These are phyloP conservation scores for Tylopilus plumbeoviolaceoides DNA, from an alignment of 768 basidiomycete genomes.

Conservation along the genomic window DNA sequence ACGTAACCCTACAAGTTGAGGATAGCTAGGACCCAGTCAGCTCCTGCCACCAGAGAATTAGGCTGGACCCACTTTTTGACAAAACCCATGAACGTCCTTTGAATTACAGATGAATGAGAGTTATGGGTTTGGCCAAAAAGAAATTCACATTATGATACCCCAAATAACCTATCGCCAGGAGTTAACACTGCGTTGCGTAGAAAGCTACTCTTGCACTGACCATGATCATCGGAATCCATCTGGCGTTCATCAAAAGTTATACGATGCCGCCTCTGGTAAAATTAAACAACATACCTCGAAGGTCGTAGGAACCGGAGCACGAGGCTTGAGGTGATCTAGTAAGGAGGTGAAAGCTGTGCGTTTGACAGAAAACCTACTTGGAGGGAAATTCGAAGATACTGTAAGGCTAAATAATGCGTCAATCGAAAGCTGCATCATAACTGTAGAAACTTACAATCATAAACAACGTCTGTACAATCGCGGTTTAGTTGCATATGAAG, in stretches of 20 bases:
- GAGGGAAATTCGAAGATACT: background rate
- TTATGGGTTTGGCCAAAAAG: no score
- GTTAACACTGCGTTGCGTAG: background rate
- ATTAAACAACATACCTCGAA: background rate
- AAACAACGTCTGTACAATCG: background rate
- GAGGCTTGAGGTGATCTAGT: background rate
- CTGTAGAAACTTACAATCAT: background rate
- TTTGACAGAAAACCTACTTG: background rate
- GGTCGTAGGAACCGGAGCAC: background rate
- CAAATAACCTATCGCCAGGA: background rate
- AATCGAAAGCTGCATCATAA: background rate
- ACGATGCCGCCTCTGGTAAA: background rate
- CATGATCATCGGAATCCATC: slow-evolving; percentile 6
- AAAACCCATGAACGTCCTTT: slow-evolving; percentile 1
- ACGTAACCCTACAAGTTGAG: background rate
- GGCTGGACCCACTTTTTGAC: background rate
- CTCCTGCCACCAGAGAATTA: background rate
- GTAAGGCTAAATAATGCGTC: background rate
- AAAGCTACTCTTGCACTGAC: background rate
- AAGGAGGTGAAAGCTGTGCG: background rate
- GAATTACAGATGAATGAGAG: background rate
- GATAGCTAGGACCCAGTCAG: background rate
- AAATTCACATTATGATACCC: background rate
- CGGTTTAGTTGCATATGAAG: background rate
- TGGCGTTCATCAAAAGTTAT: background rate